Evolutionary conservation across 1,139 yeast species (phyloP), one percentile per base, ranked within the genome.

Genomic region (Blastobotrys persicus): DNA sequence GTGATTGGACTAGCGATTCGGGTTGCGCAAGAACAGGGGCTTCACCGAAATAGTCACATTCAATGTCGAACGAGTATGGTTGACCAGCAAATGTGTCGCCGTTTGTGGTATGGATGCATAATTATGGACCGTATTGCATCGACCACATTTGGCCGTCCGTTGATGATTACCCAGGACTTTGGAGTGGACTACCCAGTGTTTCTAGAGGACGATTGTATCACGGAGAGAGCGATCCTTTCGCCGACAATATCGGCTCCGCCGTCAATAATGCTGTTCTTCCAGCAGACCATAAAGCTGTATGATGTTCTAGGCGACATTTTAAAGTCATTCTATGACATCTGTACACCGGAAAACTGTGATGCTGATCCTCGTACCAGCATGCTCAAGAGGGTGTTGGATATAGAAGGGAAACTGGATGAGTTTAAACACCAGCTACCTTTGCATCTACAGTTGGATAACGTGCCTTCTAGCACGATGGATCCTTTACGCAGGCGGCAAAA

Each of bases 21-120:
- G 19, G 56, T 59, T 6, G 62, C 59, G 2, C 62, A 59, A 40
- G 55, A 55, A 13, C 51, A 55, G 47, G 63, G 63, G 2, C 50
- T 59, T 12, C 57, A 59, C 38, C 47, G 55, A 12, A 57, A 56
- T 18, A 18, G 18, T 13, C 54, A 54, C 13, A 45, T 51, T 5
- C 18, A 45, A 12, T 28, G 38, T 2, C 47, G 57, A 3, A 44
- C 46, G 5, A 51, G 51, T 39, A 14, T 31, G 12, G 47, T 58
- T 31, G 61, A 57, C 23, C 55, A 55, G 48, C 53, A 57, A 31
- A 12, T 55, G 37, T 53, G 59, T 19, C 50, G 59, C n/a, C 44
- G 61, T 14, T 33, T 55, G 17, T 58, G 61, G 61, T 55, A 53
- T 43, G 58, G 58, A 7, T 56, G 58, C 33, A 43, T 55, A 5